Base-by-base conservation (phyloP, 1,284 basidiomycete genomes). In the Malassezia slooffiae region DNA sequence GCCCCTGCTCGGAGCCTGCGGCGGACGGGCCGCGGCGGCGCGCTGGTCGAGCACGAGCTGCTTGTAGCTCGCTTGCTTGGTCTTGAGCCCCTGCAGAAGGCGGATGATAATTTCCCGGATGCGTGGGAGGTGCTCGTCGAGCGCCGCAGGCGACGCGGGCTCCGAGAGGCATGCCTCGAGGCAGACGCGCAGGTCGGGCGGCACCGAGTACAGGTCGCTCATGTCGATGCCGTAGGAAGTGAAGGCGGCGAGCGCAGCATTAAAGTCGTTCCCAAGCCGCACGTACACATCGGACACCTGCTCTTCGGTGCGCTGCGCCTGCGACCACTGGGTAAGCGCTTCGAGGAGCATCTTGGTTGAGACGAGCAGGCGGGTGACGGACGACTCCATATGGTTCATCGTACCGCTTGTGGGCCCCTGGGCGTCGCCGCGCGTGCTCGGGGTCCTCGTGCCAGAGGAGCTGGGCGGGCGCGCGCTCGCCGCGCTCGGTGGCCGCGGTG, bases 241-340 rank as follows among this genome's bases (percentile, higher is more conserved):
- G 70, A 97, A 97, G 1, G 90, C 87, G 40, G 81, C 77, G 28
- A 90, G 85, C 20, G 89, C 89, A 15, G 81, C 79, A 69, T 95
- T 95, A 75, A 97, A 96, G 65, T 95, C 90, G 71, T 97, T 96
- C 16, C 91, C 91, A 15, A 97, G 76, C 35, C 82, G 79, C 41
- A 97, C 93, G 70, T 97, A 97, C 45, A 93, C 84, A 70, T 96
- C 87, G 74, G 88, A 93, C 57, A 97, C 89, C 58, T 85, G 75
- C 11, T 74, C 75, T 67, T 97, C 91, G 41, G 80, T 76, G 50
- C 85, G 76, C 51, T 80, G 75, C 34, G 79, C 74, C 43, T 77
- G 37, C 9, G 60, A 61, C 65, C 65, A 68, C 72, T 80, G 75
- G 9, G 87, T 90, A 45, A 97, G 76, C 0, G 85, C 79, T 68